Base-by-base conservation (phyloP, 2,329 filamentous ascomycete species). In the Neonectria faginata region DNA sequence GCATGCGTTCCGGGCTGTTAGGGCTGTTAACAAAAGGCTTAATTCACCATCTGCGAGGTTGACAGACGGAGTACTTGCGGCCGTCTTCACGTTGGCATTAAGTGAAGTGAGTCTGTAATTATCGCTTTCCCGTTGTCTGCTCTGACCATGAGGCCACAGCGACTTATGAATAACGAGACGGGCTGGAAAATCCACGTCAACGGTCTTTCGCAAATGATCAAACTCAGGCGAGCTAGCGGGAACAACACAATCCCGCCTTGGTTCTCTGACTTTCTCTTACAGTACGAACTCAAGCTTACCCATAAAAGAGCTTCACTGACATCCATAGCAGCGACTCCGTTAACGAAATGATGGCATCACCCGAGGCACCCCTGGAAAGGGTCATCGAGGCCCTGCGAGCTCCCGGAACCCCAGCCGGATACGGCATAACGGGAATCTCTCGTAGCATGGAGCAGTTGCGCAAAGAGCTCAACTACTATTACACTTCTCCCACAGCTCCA, bases 71-170 rank as follows among this genome's bases (percentile, higher is more conserved):
- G 45, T 72, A 1, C 68, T 73, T 5, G 65, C 68, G 1, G 70
- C 70, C 0, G 70, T 73, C 0, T 73, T 73, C n/a, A 69, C 62
- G 0, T 31, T 73, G 3, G 64, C 65, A 3, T 64, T 64, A 45
- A 62, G 65, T 1, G 69, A 70, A 39, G 70, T 66, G 9, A 53
- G 57, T 47, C 2, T 1, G 0, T 2, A 25, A 25, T 25, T 25
- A 1, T 1, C 0, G 3, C 18, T 9, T 14, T 36, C 3, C 3
- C 22, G 3, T 3, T 1, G 0, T 5, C 12, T 1, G 0, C 3
- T 12, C 11, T 16, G 1, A 0, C 16, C 9, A 2, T 44, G 11
- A 16, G n/a, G 11, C 7, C 12, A 7, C 12, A 73, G 70, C 58
- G 72, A 2, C 60, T 71, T 4, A 66, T 59, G 5, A 59, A 62